Evolutionary conservation across 108 stramenopile species (phyloP).

Genomic region (Discostella stelligeroides): DNA sequence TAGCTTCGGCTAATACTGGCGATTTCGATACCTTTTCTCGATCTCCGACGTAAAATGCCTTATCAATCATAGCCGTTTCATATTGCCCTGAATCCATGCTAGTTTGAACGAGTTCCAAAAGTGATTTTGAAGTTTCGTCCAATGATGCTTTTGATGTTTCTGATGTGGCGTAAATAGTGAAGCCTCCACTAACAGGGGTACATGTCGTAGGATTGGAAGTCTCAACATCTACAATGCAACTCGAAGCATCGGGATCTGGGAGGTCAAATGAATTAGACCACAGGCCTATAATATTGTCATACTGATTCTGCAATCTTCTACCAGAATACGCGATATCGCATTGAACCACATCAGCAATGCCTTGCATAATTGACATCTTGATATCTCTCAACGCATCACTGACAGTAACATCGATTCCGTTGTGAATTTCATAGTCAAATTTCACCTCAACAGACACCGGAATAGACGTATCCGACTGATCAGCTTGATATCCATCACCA

Average conservation of each 20-base stretch:
- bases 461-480: constrained; percentile 8
- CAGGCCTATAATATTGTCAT: constrained; percentile 28
- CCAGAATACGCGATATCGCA: constrained; percentile 12
- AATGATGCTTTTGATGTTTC: constrained; percentile 17
- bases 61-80: constrained; percentile 16
- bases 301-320: constrained; percentile 19
- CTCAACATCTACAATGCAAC: constrained; percentile 37
- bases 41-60: constrained; percentile 42
- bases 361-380: constrained; percentile 34
- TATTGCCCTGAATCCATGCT: constrained; percentile 39
- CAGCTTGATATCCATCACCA: constrained; percentile 9
- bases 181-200: constrained; percentile 32
- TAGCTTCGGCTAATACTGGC: not conserved
- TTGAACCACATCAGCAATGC: constrained; percentile 31
- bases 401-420: constrained; percentile 27
- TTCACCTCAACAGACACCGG: constrained; percentile 20
- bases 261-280: constrained; percentile 21
- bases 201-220: constrained; percentile 26
- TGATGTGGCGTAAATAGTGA: constrained; percentile 31
- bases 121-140: constrained; percentile 7
- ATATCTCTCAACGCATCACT: constrained; percentile 37
- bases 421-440: constrained; percentile 50
- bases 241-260: constrained; percentile 38
- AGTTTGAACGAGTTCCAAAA: constrained; percentile 16
- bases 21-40: constrained; percentile 20